phyloP scores from a whole-genome alignment of 2,329 filamentous ascomycete species.

The Diplodia corticola region DNA sequence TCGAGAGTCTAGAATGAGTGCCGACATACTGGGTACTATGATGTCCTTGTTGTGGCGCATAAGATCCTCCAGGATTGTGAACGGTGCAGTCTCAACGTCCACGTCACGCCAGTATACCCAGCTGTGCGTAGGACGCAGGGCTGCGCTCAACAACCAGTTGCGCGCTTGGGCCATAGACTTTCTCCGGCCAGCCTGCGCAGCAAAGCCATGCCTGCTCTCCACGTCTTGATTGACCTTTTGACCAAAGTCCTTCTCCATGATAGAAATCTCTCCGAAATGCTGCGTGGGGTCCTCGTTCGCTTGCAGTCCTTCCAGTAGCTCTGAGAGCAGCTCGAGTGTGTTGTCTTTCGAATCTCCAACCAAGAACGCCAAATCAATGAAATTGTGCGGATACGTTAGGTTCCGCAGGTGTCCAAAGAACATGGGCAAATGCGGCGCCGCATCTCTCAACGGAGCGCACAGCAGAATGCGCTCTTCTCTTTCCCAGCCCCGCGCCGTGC shows the following conservation, averaged over 20 bases:
- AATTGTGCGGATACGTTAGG: conserved; percentile 93
- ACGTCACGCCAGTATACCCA: conserved; percentile 99
- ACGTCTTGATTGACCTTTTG: conserved; percentile 98
- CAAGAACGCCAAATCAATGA: conserved; percentile 94
- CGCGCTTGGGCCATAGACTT: conserved; percentile 98
- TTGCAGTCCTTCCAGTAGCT: conserved; percentile 77
- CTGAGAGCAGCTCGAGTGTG: conserved; percentile 73
- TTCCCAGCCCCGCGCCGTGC: conserved; percentile 92
- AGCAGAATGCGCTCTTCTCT: conserved; percentile 92
- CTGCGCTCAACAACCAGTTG: conserved; percentile 94
- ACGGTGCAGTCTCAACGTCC: conserved; percentile 94
- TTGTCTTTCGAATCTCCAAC: conserved; percentile 97
- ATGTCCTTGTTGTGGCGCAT: conserved; percentile 99
- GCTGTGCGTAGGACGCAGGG: conserved; percentile 89
- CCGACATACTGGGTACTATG: conserved; percentile 87
- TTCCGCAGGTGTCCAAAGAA: conserved; percentile 98
- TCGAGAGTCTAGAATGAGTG: background rate
- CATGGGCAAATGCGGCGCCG: conserved; percentile 88
- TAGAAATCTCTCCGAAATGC: conserved; percentile 92
- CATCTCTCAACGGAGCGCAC: conserved; percentile 91
- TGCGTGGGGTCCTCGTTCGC: conserved; percentile 74
- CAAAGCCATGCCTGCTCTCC: conserved; percentile 95
- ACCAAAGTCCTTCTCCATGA: conserved; percentile 98
- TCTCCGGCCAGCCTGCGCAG: conserved; percentile 86
- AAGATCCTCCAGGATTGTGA: conserved; percentile 93